Evolutionary conservation across 306 rosid species (phyloP).

Genomic region (Alnus glutinosa): DNA sequence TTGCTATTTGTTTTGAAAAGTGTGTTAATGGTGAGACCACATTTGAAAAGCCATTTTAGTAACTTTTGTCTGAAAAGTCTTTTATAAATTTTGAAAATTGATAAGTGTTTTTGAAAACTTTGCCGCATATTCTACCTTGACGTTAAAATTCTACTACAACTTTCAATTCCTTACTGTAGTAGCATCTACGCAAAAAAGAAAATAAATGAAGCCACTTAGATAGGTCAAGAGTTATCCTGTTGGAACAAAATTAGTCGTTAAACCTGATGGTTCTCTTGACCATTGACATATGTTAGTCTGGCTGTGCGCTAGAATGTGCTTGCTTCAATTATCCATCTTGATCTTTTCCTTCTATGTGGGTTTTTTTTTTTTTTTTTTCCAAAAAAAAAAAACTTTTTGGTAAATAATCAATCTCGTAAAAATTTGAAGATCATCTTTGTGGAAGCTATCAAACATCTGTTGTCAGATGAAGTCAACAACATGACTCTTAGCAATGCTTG

Average conservation of each 20-base stretch:
- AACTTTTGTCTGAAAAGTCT: too few relatives aligned
- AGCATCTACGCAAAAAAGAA: constrained; percentile 3
- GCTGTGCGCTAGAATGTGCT: constrained; percentile 14
- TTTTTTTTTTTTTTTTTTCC: not conserved
- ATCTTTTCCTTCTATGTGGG: not conserved
- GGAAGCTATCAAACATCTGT: not conserved
- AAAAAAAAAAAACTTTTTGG: not conserved
- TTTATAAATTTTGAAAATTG: too few relatives aligned
- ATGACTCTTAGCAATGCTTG: not conserved
- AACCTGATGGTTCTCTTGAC: constrained; percentile 7
- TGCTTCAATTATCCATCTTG: not conserved
- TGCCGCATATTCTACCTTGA: too few relatives aligned
- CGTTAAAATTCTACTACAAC: not conserved
- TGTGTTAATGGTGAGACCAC: too few relatives aligned
- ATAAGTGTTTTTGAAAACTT: too few relatives aligned
- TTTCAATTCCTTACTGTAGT: not conserved
- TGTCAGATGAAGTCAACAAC: not conserved
- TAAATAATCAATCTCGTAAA: not conserved
- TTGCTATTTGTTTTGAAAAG: too few relatives aligned
- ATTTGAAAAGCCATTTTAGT: too few relatives aligned
- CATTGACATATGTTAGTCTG: constrained; percentile 16
- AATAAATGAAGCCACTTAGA: constrained; percentile 15
- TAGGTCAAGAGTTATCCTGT: not conserved
- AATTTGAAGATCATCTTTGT: not conserved
- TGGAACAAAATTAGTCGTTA: constrained; percentile 3